These are phyloP conservation scores for Rhinocladiella similis DNA, from an alignment of 2,329 filamentous ascomycete species.

Conservation along the genomic window DNA sequence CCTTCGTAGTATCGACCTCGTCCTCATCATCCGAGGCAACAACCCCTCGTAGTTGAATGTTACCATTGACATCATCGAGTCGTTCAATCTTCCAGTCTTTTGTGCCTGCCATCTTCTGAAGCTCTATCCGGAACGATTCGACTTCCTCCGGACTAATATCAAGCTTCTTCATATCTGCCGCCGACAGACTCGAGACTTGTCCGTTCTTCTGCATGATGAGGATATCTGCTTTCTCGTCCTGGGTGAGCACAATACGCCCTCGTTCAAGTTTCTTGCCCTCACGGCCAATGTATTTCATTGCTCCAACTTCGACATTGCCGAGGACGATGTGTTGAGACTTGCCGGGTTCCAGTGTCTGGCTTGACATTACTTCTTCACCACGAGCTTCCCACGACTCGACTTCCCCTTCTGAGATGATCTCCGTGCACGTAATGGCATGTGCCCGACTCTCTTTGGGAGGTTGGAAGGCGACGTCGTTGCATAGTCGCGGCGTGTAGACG, in stretches of 20 bases:
- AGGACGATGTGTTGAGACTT: conserved; percentile 45
- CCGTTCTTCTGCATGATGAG: conserved; percentile 62
- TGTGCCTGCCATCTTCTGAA: conserved; percentile 68
- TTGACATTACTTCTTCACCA: conserved; percentile 32
- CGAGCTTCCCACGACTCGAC: conserved; percentile 44
- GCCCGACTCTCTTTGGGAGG: conserved; percentile 76
- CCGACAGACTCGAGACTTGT: conserved; percentile 59
- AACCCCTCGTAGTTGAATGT: conserved; percentile 68
- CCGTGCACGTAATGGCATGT: conserved; percentile 73
- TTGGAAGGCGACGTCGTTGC: conserved; percentile 81
- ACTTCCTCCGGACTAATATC: conserved; percentile 67
- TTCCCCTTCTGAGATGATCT: conserved; percentile 64
- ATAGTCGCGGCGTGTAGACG: conserved; percentile 83
- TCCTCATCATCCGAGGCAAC: conserved; percentile 62
- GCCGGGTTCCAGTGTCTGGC: conserved; percentile 35
- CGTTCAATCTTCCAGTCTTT: conserved; percentile 80
- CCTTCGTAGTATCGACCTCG: conserved; percentile 35
- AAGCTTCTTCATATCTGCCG: conserved; percentile 67
- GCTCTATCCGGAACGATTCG: conserved; percentile 66
- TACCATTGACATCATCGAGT: conserved; percentile 63
- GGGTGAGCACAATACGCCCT: conserved; percentile 55
- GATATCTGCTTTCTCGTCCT: conserved; percentile 47
- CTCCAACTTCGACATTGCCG: conserved; percentile 61
- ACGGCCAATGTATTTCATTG: conserved; percentile 54
- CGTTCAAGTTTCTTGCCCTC: conserved; percentile 60